phyloP scores from a whole-genome alignment of 2,329 filamentous ascomycete species.

The Neoascochyta sp. region DNA sequence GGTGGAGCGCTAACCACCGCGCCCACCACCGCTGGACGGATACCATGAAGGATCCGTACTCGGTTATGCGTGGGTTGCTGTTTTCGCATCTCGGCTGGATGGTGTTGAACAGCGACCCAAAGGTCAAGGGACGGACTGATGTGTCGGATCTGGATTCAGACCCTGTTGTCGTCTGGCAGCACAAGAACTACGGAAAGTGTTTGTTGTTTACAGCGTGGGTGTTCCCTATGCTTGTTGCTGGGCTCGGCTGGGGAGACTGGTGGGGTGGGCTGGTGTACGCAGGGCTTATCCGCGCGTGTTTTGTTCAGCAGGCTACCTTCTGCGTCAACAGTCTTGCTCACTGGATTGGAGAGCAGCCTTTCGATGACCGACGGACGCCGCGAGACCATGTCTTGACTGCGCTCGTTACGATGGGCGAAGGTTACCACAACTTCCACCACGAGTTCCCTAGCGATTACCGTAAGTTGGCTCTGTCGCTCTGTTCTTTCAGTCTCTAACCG shows the following conservation, averaged over 20 bases:
- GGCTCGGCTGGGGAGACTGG: constrained; percentile 49
- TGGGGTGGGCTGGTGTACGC: constrained; percentile 48
- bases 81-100: constrained; percentile 51
- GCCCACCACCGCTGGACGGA: constrained; percentile 51
- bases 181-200: constrained; percentile 44
- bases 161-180: constrained; percentile 47
- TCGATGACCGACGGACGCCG: constrained; percentile 39
- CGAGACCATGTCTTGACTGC: constrained; percentile 40
- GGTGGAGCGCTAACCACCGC: constrained; percentile 49
- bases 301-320: constrained; percentile 52
- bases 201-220: constrained; percentile 43
- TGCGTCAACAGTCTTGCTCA: constrained; percentile 53
- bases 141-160: constrained; percentile 51
- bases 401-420: constrained; percentile 41
- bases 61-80: constrained; percentile 46
- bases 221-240: constrained; percentile 45
- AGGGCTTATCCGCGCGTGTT: constrained; percentile 48
- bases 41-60: constrained; percentile 50
- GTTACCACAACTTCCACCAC: constrained; percentile 44
- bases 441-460: constrained; percentile 42
- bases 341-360: constrained; percentile 48
- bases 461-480: constrained; percentile 11
- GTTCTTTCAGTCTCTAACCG: neutral
- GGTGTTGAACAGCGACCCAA: constrained; percentile 50
- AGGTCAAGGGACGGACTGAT: constrained; percentile 48